Base-by-base conservation (phyloP, 768 basidiomycete species). In the Coprinopsis sp. region DNA sequence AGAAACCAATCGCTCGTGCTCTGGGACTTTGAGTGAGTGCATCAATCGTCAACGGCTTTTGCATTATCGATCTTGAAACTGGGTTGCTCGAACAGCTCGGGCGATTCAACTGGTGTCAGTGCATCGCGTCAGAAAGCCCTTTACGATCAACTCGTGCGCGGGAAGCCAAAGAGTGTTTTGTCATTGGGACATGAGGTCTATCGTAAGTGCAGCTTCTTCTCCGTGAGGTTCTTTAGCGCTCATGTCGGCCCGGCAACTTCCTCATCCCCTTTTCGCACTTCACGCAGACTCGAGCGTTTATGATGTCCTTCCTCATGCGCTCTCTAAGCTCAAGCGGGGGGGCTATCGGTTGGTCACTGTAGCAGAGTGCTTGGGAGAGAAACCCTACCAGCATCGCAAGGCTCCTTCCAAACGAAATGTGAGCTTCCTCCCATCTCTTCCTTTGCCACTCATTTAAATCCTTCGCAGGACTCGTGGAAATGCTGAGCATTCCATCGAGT, bases 281-380 rank as follows among this genome's bases (percentile, higher is more conserved):
- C 6, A 28, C 16, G 38, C 10, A 31, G 30, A n/a, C n/a, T 22
- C 41, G 27, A 44, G 7, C 31, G n/a, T 6, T 31, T 8, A n/a
- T 29, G 51, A 54, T 21, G 57, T 56, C 3, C 52, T 58, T 21
- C 57, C 59, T 2, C 49, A 58, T 39, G 59, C 57, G 18, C 55
- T 60, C 22, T 28, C 50, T 7, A 41, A 55, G 28, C 47, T 60
- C 2, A 50, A 63, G 47, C 51, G 39, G 13, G 63, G 63, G 25
- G 68, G 68, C 0, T 71, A 69, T 50, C 47, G 54, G 38, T 58
- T 73, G 23, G 71, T 73, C 36, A 68, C 68, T 8, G 47, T 73
- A 23, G 69, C 69, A 6, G 64, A 71, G 34, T 71, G 70, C 45
- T 54, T 73, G 6, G 68, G 66, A 13, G 43, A 51, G 34, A 43